These are phyloP conservation scores for Oryza longistaminata DNA, from an alignment of 176 grass and related monocot species.

Conservation along the genomic window DNA sequence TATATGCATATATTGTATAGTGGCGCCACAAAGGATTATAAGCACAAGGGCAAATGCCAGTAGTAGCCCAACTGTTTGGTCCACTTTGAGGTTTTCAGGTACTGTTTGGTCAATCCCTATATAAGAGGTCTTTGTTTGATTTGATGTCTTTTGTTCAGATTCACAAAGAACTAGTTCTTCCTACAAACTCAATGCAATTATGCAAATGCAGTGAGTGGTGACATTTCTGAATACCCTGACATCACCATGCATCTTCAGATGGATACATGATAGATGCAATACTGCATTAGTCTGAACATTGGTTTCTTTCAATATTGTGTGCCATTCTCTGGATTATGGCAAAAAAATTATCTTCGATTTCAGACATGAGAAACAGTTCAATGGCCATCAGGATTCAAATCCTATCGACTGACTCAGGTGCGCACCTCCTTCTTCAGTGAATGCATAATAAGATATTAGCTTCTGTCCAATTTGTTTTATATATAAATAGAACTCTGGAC, in stretches of 20 bases:
- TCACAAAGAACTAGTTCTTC: slow-evolving; percentile 8
- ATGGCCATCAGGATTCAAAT: neutral
- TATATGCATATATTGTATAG: slow-evolving; percentile 26
- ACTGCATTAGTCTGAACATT: neutral
- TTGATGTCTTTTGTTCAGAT: neutral
- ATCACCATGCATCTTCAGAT: neutral
- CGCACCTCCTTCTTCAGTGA: neutral
- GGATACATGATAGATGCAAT: neutral
- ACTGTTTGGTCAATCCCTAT: slow-evolving; percentile 34
- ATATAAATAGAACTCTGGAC: neutral
- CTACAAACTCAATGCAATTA: neutral
- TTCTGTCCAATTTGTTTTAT: neutral
- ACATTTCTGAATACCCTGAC: neutral
- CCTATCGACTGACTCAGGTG: neutral
- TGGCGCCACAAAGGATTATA: slow-evolving; percentile 35
- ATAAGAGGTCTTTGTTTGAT: neutral
- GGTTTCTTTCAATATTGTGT: neutral
- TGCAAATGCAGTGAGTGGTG: neutral
- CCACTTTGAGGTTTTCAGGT: slow-evolving; percentile 13
- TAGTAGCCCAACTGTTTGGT: neutral
- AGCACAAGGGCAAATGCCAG: slow-evolving; percentile 9
- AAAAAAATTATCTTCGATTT: neutral
- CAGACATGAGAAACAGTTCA: neutral
- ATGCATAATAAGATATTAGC: neutral
- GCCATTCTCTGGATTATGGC: neutral